Conservation (phyloP, 176 grass and related monocot genomes). For the Carex cristatella region DNA sequence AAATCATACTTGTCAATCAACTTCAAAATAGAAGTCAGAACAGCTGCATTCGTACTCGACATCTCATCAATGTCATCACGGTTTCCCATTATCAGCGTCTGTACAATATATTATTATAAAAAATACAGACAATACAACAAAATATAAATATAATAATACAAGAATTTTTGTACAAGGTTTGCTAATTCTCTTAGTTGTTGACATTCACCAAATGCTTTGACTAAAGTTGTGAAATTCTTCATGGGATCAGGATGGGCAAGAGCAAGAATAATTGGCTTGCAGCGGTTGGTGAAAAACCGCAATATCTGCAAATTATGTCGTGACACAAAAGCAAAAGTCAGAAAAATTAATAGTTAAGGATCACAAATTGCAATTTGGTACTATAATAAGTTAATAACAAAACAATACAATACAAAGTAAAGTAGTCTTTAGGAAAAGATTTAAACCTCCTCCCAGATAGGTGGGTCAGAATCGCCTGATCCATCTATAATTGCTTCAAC, state of each 20-base stretch:
- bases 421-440: background rate
- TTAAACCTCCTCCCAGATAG: slow-evolving; percentile 56
- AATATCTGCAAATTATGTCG: slow-evolving; percentile 52
- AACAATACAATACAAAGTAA: background rate
- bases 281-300: slow-evolving; percentile 76
- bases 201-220: slow-evolving; percentile 88
- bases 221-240: slow-evolving; percentile 75
- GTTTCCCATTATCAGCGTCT: slow-evolving; percentile 93
- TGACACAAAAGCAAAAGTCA: background rate
- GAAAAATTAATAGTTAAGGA: background rate
- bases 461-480: slow-evolving; percentile 39
- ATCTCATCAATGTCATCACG: slow-evolving; percentile 87
- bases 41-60: slow-evolving; percentile 65
- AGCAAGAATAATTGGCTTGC: slow-evolving; percentile 83
- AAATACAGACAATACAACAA: background rate
- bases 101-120: slow-evolving; percentile 13
- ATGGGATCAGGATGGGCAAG: slow-evolving; percentile 72
- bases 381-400: background rate
- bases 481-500: slow-evolving; percentile 41
- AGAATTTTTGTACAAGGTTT: slow-evolving; percentile 52
- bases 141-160: slow-evolving; percentile 10
- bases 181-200: slow-evolving; percentile 66
- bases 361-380: background rate
- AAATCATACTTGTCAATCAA: slow-evolving; percentile 89
- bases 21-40: slow-evolving; percentile 70